Evolutionary conservation across 139 green algal species (phyloP).

Genomic region (Micractinium conductrix): DNA sequence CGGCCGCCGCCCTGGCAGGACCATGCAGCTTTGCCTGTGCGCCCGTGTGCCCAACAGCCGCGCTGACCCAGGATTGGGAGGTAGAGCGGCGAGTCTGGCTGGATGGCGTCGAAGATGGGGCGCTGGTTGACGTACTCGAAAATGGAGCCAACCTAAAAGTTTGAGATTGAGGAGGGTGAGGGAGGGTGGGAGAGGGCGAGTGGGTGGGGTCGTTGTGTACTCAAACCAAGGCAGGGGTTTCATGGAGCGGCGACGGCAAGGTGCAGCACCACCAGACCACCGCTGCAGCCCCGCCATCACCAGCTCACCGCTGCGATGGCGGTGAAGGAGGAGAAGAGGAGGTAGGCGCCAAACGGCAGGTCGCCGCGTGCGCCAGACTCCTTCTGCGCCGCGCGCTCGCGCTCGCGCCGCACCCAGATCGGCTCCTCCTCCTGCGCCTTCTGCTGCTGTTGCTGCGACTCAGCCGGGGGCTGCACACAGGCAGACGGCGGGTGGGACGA

Average conservation of each 20-base stretch:
- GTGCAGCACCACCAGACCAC: no score
- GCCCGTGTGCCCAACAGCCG: no score
- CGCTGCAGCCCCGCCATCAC: no score
- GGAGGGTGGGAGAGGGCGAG: no score
- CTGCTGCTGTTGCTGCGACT: not conserved
- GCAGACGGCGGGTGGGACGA: not conserved
- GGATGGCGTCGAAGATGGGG: constrained; percentile 65
- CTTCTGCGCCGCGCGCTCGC: constrained; percentile 69
- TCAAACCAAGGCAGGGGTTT: no score
- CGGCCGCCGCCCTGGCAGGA: no score
- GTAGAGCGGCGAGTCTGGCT: constrained; percentile 74
- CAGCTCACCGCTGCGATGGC: constrained; percentile 80
- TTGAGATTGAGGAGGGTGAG: not conserved
- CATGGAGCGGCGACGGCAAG: no score
- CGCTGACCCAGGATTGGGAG: constrained; percentile 80
- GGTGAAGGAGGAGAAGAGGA: constrained; percentile 76
- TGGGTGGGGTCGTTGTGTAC: no score
- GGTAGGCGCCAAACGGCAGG: constrained; percentile 80
- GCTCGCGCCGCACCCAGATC: constrained; percentile 81
- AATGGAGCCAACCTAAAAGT: constrained; percentile 65
- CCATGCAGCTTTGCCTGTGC: no score
- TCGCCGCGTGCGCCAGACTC: constrained; percentile 29
- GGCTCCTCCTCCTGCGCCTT: constrained; percentile 57
- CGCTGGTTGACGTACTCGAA: constrained; percentile 70
- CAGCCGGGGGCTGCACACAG: not conserved